A percentile compares a stretch with the other conserved stretches of the same genome.
phyloP scores from a whole-genome alignment of 345 rosid genomes.

The Clarkia xantiana region DNA sequence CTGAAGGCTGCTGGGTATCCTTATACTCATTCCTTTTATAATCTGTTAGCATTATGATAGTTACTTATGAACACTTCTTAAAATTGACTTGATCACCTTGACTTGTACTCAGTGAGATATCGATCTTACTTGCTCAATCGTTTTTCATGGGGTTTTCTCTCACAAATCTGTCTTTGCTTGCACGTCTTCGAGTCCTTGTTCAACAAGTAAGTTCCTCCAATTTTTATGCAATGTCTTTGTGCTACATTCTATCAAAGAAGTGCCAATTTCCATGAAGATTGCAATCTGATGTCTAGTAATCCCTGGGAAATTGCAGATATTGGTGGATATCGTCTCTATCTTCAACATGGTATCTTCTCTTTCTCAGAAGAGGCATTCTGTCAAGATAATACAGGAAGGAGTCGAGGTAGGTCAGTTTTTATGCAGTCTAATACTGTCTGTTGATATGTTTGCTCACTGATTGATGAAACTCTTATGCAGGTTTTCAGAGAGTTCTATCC shows the following conservation, averaged over 20 bases:
- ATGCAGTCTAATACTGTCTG: conserved; percentile 1
- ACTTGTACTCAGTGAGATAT: conserved; percentile 43
- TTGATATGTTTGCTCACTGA: background rate
- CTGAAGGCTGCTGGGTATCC: conserved; percentile 81
- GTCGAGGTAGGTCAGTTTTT: conserved; percentile 39
- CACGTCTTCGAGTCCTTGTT: conserved; percentile 70
- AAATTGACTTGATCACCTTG: conserved; percentile 7
- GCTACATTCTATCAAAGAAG: too few species aligned
- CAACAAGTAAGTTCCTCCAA: conserved; percentile 57
- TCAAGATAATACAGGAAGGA: conserved; percentile 51
- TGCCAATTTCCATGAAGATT: too few species aligned
- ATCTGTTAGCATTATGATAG: too few species aligned
- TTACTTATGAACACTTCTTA: too few species aligned
- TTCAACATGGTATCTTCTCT: conserved; percentile 54
- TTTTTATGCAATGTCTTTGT: too few species aligned
- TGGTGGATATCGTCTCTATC: conserved; percentile 52
- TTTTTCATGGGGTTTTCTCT: conserved; percentile 71
- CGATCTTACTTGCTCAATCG: conserved; percentile 65
- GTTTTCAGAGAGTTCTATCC: conserved; percentile 72
- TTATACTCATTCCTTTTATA: background rate
- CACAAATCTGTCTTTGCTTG: conserved; percentile 63
- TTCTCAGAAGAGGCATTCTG: conserved; percentile 62
- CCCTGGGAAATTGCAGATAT: conserved; percentile 30
- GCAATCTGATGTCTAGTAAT: too few species aligned
- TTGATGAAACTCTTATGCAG: conserved; percentile 15